A percentile compares a stretch with the other conserved stretches of the same genome.
Evolutionary conservation across 768 basidiomycete genomes (phyloP).

Genomic region (Leccinellum albellum): DNA sequence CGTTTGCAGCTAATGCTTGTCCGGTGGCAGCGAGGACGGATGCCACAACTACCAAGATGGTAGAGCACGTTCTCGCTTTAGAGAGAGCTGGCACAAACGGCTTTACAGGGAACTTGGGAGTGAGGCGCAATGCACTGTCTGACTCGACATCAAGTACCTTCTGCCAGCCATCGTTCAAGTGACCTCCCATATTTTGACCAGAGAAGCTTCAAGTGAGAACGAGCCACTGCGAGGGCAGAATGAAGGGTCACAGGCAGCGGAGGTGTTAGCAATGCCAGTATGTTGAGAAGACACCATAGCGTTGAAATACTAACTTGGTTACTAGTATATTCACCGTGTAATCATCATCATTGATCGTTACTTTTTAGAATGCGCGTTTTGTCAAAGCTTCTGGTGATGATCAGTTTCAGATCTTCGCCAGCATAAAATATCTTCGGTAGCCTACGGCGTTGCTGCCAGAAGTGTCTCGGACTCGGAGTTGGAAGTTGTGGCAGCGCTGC

Average conservation of each 20-base stretch:
- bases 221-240: not conserved
- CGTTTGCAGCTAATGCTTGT: not conserved
- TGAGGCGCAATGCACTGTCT: not conserved
- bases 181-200: not conserved
- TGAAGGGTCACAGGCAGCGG: not conserved
- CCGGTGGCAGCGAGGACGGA: not conserved
- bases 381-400: too few species aligned
- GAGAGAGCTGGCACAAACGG: not conserved
- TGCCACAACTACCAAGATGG: not conserved
- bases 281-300: not conserved
- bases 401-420: too few species aligned
- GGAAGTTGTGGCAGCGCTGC: too few species aligned
- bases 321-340: not conserved
- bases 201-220: not conserved
- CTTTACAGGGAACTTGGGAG: not conserved
- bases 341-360: too few species aligned
- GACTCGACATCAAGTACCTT: not conserved
- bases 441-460: too few species aligned
- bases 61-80: not conserved
- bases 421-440: too few species aligned
- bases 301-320: not conserved
- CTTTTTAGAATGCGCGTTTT: not conserved
- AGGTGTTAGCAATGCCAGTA: not conserved
- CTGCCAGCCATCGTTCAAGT: not conserved
- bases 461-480: too few species aligned